phyloP scores from a whole-genome alignment of 2,329 filamentous ascomycete species.

The Camillea tinctor region DNA sequence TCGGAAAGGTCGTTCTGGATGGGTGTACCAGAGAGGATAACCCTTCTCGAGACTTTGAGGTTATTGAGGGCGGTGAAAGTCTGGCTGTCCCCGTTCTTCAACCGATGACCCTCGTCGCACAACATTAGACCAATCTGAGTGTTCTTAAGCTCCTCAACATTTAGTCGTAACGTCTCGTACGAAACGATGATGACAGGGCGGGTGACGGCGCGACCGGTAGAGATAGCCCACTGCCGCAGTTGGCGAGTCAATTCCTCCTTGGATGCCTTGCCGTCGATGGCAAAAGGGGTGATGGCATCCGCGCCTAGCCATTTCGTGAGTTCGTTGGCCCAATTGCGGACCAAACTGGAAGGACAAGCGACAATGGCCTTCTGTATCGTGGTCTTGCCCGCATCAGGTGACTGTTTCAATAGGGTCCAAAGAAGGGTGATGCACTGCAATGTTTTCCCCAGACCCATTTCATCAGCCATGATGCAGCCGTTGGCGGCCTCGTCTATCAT shows the following conservation, averaged over 20 bases:
- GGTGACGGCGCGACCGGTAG: constrained; percentile 83
- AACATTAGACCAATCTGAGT: constrained; percentile 89
- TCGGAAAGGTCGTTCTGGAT: constrained; percentile 99
- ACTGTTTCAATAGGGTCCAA: constrained; percentile 96
- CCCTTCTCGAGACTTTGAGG: constrained; percentile 84
- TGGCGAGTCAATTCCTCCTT: constrained; percentile 92
- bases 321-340: constrained; percentile 98
- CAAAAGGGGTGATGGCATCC: constrained; percentile 88
- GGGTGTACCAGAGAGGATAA: constrained; percentile 94
- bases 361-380: constrained; percentile 97
- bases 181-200: constrained; percentile 95
- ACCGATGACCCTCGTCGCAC: constrained; percentile 92
- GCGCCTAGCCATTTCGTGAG: constrained; percentile 93
- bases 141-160: constrained; percentile 85
- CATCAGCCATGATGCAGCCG: constrained; percentile 99
- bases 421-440: constrained; percentile 94
- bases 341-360: constrained; percentile 92
- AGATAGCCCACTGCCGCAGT: constrained; percentile 90
- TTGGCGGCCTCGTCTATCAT: constrained; percentile 91
- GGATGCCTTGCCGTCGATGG: constrained; percentile 92
- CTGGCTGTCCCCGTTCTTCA: constrained; percentile 96
- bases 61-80: constrained; percentile 90
- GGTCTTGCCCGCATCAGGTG: constrained; percentile 86
- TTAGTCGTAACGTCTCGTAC: constrained; percentile 90
- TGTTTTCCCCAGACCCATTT: constrained; percentile 98